Base-by-base conservation (phyloP, 768 basidiomycete genomes). In the Collybiopsis luxurians region DNA sequence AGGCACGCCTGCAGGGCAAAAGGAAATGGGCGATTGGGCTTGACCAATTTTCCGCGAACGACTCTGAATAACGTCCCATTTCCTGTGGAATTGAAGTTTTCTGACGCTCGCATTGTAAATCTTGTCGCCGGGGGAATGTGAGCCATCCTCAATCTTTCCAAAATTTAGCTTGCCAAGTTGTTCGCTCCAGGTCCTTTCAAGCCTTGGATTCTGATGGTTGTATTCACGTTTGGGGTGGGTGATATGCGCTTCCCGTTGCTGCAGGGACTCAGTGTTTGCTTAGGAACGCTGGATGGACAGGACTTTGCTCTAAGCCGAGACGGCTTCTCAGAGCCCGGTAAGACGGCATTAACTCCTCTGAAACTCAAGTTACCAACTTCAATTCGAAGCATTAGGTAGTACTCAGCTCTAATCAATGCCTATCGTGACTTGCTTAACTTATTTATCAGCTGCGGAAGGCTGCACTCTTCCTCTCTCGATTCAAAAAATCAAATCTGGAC, bases 61-160 rank as follows among this genome's bases (percentile, higher is more conserved):
- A 62, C 55, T 53, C 60, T 65, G 30, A 61, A 56, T 56, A 79
- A 70, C 21, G 79, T 87, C 2, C 85, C 90, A 4, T 84, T 79
- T 64, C 93, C 93, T 1, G 71, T 78, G 2, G 79, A 83, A 59
- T 75, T 95, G 42, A 72, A 69, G 40, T 75, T 93, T 45, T 82
- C 82, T 13, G 79, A 78, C 30, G 79, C 73, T 17, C 80, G 83
- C 12, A 80, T 94, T 55, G 89, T 95, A 38, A 82, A 75, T 58
- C 73, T 95, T 40, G 80, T 83, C 39, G 90, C 92, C 0, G 87
- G 90, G 19, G 94, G 94, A 65, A 93, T 89, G 92, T 90, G 64
- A 60, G 84, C 71, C n/a, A 30, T 26, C 43, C 30, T 23, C 55
- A 46, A 21, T 17, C 46, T 23, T 48, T 38, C 31, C 59, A 51